phyloP scores from a whole-genome alignment of 2,329 filamentous ascomycete genomes.

The Ophiostoma pallidulum region DNA sequence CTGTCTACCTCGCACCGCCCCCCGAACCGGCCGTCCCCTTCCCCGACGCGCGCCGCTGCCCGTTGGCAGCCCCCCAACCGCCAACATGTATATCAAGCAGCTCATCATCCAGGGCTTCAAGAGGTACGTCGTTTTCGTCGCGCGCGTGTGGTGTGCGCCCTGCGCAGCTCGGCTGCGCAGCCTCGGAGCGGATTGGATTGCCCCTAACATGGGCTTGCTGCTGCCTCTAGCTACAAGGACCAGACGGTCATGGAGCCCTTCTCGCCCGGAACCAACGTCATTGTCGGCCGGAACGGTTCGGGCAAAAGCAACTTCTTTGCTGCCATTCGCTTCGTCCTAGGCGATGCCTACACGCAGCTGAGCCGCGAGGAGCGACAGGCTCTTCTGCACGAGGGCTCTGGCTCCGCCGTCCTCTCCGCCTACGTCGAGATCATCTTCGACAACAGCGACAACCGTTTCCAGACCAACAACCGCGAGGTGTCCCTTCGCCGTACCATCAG shows the following conservation, averaged over 20 bases:
- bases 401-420: slow-evolving; percentile 97
- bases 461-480: slow-evolving; percentile 83
- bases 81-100: slow-evolving; percentile 94
- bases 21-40: neutral
- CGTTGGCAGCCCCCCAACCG: slow-evolving; percentile 21
- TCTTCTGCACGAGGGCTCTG: slow-evolving; percentile 94
- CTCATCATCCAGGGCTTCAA: slow-evolving; percentile 99
- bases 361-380: slow-evolving; percentile 91
- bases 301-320: slow-evolving; percentile 99
- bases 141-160: neutral
- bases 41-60: slow-evolving; percentile 15
- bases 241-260: slow-evolving; percentile 98
- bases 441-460: slow-evolving; percentile 92
- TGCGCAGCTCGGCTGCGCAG: neutral
- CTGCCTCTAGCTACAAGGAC: slow-evolving; percentile 76
- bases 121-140: slow-evolving; percentile 52
- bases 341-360: slow-evolving; percentile 95
- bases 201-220: slow-evolving; percentile 20
- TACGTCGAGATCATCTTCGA: slow-evolving; percentile 99
- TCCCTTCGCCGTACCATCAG: slow-evolving; percentile 90
- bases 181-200: neutral
- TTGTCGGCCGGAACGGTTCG: slow-evolving; percentile 97
- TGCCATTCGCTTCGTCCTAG: slow-evolving; percentile 94
- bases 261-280: slow-evolving; percentile 94
- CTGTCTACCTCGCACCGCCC: neutral